Evolutionary conservation across 257 asterid species (phyloP), one percentile per base, ranked within the genome.

Genomic region (Euphrasia confusa): DNA sequence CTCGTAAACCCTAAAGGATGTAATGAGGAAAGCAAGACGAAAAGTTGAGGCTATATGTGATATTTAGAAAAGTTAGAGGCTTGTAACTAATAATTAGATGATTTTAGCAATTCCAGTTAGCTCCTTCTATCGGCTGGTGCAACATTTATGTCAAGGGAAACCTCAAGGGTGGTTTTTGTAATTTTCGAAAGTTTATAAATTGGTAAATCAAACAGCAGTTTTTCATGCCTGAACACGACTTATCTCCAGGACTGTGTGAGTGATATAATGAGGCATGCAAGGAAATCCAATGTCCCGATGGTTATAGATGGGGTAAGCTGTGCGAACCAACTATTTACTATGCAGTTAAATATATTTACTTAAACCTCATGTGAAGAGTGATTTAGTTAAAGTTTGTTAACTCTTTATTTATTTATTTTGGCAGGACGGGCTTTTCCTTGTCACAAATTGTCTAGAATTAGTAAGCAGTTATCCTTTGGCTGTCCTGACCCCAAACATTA

Each of bases 401-500:
- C 69, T 61, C 47, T 39, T 74, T 32, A 44, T 68, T 74, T 55
- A 58, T 70, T 75, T 77, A 26, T 33, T 53, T 53, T 7, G 8
- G 7, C 81, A 93, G 99, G 99, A 93, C 70, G 99, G 99, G 65
- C 92, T 93, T 63, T 93, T 80, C 73, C 96, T 89, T 26, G 84
- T 93, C 66, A 87, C 97, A 37, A 85, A 93, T 70, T 60, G 70
- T 68, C 91, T 82, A 58, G 96, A 89, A 70, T 81, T 93, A 74
- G 74, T 93, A 75, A 72, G 75, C 24, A 95, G 80, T 61, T 93
- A 89, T 83, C 95, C 95, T 13, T 72, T 89, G 76, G 99, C 97
- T 63, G 92, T 87, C 58, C 81, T 93, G 77, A 93, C 99, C 42
- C 99, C 99, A 52, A 93, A 93, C 66, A 68, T 93, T 32, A 87